These are phyloP conservation scores for Gossypium raimondii DNA, from an alignment of 345 rosid genomes.

Conservation along the genomic window DNA sequence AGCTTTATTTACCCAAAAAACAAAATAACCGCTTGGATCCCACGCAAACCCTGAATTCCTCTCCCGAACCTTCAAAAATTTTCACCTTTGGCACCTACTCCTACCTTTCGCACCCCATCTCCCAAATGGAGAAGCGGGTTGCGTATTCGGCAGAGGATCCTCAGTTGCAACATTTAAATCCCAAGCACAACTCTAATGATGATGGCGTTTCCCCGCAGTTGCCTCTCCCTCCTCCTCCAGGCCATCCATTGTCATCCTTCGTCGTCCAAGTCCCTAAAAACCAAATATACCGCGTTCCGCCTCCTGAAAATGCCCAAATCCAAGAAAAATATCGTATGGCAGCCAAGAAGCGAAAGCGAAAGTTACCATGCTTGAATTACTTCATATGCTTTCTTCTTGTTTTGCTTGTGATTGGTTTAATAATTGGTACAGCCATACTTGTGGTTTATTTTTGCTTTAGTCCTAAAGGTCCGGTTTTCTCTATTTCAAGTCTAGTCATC, in stretches of 20 bases:
- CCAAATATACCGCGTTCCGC: slow-evolving; percentile 30
- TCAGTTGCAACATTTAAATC: not conserved
- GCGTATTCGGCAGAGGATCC: not conserved
- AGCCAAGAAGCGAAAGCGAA: not conserved
- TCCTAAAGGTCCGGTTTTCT: not conserved
- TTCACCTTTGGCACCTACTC: not conserved
- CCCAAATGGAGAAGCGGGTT: slow-evolving; percentile 12
- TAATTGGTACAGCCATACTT: not conserved
- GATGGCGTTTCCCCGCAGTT: not conserved
- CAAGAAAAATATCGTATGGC: not conserved
- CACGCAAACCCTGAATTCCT: not conserved
- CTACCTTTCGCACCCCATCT: not conserved
- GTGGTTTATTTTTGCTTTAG: not conserved
- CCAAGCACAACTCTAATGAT: not conserved
- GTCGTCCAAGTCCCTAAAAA: slow-evolving; percentile 33
- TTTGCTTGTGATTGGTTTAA: not conserved
- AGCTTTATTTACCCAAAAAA: not conserved
- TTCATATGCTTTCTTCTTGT: not conserved
- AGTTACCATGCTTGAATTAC: not conserved
- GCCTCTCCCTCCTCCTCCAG: not conserved
- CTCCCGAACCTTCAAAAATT: not conserved
- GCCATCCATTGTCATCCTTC: slow-evolving; percentile 14
- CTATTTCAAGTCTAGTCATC: not conserved
- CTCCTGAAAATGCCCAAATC: slow-evolving; percentile 20
- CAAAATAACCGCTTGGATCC: not conserved